These are phyloP conservation scores for Phytophthora podocarpi DNA, from an alignment of 352 stramenopile genomes.

Conservation along the genomic window DNA sequence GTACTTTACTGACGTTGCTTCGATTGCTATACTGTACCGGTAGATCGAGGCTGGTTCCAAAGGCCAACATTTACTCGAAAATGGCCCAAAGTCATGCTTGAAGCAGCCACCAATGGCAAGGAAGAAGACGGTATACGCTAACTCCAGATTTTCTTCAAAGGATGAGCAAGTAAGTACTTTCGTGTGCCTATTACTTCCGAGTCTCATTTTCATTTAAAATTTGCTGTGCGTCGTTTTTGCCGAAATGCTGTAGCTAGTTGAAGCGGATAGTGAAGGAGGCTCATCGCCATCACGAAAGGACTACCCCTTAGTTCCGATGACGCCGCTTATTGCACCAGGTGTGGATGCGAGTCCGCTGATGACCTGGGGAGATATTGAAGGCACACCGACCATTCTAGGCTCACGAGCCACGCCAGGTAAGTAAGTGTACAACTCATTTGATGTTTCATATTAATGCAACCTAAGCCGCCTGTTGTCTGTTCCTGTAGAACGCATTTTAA, in stretches of 20 bases:
- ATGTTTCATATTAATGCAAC: background rate
- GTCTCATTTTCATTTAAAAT: background rate
- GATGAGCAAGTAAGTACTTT: constrained; percentile 28
- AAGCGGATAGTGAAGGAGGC: background rate
- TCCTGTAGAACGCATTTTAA: constrained; percentile 40
- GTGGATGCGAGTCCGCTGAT: constrained; percentile 80
- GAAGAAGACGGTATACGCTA: constrained; percentile 72
- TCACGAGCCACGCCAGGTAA: constrained; percentile 46
- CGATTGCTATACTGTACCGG: no score
- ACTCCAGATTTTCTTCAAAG: constrained; percentile 63
- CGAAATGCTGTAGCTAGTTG: background rate
- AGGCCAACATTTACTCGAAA: constrained; percentile 50
- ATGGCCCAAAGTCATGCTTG: constrained; percentile 25
- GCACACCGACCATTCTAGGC: constrained; percentile 68
- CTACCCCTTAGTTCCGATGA: constrained; percentile 77
- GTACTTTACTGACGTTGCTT: background rate
- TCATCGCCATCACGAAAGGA: constrained; percentile 26
- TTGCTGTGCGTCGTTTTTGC: background rate
- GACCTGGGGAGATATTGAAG: constrained; percentile 88
- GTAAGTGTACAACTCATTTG: background rate
- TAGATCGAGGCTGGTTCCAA: constrained; percentile 30
- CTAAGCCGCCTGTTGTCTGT: background rate
- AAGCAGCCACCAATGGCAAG: constrained; percentile 36
- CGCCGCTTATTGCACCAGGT: constrained; percentile 70
- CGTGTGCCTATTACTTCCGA: background rate